phyloP scores from a whole-genome alignment of 2,329 filamentous ascomycete species.

The Emmonsiellopsis sp. region DNA sequence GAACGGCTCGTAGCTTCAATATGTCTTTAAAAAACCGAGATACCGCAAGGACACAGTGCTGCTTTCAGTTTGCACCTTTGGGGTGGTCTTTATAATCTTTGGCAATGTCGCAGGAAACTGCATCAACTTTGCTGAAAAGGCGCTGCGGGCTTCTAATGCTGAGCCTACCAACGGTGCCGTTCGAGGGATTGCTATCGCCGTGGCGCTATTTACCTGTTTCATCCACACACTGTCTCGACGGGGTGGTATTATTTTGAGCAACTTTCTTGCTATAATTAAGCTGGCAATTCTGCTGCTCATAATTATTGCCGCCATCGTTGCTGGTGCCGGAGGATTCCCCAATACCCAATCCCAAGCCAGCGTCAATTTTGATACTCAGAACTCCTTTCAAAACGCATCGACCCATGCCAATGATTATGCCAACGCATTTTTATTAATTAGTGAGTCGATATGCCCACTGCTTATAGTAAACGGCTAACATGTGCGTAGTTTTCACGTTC shows the following conservation, averaged over 20 bases:
- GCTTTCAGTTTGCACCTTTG: conserved; percentile 13
- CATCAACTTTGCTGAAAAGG: conserved; percentile 38
- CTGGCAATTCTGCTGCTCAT: conserved; percentile 41
- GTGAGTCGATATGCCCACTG: not conserved
- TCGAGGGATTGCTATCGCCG: conserved; percentile 41
- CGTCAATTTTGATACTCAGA: conserved; percentile 17
- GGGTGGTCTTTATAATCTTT: conserved; percentile 18
- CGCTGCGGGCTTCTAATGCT: conserved; percentile 25
- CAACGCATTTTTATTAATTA: conserved; percentile 15
- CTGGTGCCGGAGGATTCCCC: conserved; percentile 14
- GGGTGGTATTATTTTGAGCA: conserved; percentile 45
- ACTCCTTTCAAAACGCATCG: not conserved
- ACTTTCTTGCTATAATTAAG: conserved; percentile 44
- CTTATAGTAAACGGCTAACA: not conserved
- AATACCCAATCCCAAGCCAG: conserved; percentile 16
- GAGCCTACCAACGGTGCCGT: conserved; percentile 26
- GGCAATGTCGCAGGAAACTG: conserved; percentile 26
- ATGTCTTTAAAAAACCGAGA: conserved; percentile 11
- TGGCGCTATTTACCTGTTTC: conserved; percentile 37
- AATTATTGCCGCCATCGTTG: conserved; percentile 24
- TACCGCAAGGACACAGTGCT: conserved; percentile 3
- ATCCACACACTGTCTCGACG: conserved; percentile 41
- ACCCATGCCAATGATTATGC: conserved; percentile 3
- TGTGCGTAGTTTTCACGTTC: conserved; percentile 23
- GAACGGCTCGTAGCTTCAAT: conserved; percentile 13